Percentiles rank a stretch among this genome's conserved stretches.
phyloP scores from a whole-genome alignment of 805 yeast genomes.

The Cyberlindnera suaveolens region DNA sequence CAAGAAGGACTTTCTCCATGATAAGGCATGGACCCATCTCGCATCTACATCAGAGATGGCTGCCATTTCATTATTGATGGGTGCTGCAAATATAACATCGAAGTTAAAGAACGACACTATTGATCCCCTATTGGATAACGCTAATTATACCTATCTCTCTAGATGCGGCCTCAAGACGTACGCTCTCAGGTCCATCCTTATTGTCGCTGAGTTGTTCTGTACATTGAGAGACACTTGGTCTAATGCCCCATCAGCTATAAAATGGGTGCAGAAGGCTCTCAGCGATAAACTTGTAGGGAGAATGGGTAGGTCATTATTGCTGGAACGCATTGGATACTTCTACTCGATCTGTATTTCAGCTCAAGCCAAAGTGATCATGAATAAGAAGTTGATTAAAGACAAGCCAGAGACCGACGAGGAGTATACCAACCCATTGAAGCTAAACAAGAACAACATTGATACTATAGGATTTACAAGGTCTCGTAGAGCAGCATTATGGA shows the following conservation, averaged over 20 bases:
- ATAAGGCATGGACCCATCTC: conserved; percentile 72
- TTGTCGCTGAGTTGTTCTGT: conserved; percentile 64
- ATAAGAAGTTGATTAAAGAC: conserved; percentile 20
- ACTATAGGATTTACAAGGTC: conserved; percentile 51
- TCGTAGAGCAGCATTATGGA: conserved; percentile 77
- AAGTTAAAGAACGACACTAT: conserved; percentile 38
- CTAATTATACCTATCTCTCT: conserved; percentile 69
- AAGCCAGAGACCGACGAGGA: conserved; percentile 6
- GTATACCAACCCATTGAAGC: conserved; percentile 28
- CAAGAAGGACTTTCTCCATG: conserved; percentile 68
- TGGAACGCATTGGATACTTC: conserved; percentile 51
- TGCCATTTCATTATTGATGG: conserved; percentile 65
- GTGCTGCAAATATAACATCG: conserved; percentile 35
- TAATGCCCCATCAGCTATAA: conserved; percentile 36
- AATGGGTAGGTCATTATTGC: conserved; percentile 42
- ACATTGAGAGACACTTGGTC: conserved; percentile 37
- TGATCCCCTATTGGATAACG: conserved; percentile 50
- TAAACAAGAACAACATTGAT: conserved; percentile 30
- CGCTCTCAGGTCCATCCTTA: conserved; percentile 59
- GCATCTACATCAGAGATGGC: conserved; percentile 90
- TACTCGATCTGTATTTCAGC: conserved; percentile 37
- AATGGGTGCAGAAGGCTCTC: conserved; percentile 39
- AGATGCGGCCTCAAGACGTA: conserved; percentile 64
- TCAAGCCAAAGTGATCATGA: conserved; percentile 28
- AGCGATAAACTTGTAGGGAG: conserved; percentile 39